Percentiles rank a stretch among this genome's conserved stretches.
phyloP scores from a whole-genome alignment of 2,329 filamentous ascomycete species.

The Coniochaeta pulveracea region DNA sequence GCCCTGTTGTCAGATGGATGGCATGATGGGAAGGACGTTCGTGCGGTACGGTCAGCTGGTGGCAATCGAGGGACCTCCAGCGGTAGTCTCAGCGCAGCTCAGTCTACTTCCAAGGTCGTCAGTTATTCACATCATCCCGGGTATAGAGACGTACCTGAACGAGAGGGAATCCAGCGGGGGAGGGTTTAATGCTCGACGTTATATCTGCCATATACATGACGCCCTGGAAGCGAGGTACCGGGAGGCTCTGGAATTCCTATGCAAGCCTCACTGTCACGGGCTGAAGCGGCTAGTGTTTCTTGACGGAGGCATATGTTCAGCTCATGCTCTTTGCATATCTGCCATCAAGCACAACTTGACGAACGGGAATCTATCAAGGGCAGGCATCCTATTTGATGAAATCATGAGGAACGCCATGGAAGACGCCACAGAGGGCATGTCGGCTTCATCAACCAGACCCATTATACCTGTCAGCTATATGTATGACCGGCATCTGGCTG shows the following conservation, averaged over 20 bases:
- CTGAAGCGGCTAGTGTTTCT: slow-evolving; percentile 42
- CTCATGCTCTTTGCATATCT: slow-evolving; percentile 40
- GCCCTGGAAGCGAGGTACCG: neutral
- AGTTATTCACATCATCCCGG: neutral
- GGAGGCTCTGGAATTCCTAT: neutral
- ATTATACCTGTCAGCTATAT: too few relatives aligned
- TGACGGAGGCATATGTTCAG: slow-evolving; percentile 45
- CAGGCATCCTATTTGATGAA: slow-evolving; percentile 40
- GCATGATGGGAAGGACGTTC: too few relatives aligned
- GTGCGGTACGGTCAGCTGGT: neutral
- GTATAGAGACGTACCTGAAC: neutral
- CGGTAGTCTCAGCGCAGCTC: neutral
- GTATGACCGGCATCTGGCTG: too few relatives aligned
- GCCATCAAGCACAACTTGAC: slow-evolving; percentile 42
- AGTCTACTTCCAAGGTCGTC: neutral
- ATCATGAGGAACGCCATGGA: too few relatives aligned
- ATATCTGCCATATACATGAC: neutral
- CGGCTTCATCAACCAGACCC: too few relatives aligned
- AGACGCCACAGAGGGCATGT: too few relatives aligned
- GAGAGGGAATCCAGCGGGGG: neutral
- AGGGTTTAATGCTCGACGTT: neutral
- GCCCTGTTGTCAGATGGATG: too few relatives aligned
- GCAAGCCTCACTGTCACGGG: neutral
- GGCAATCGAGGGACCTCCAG: neutral
- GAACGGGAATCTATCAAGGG: slow-evolving; percentile 33